Evolutionary conservation across 352 stramenopile species (phyloP).

Genomic region (Aphanomyces euteiches): DNA sequence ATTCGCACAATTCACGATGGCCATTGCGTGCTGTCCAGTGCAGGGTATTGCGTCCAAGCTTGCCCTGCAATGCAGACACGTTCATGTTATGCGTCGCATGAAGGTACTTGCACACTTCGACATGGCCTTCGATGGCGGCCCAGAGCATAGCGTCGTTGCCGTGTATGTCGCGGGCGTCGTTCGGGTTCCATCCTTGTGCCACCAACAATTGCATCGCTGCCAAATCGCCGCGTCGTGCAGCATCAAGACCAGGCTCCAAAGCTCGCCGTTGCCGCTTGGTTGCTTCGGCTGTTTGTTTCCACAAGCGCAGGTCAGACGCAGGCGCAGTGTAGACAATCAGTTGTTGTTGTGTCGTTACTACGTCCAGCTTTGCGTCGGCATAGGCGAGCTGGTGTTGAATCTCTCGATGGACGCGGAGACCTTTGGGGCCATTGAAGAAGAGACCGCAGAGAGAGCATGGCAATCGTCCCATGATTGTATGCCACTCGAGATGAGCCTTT

Average conservation of each 20-base stretch:
- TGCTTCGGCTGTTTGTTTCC: not conserved
- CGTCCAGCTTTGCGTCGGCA: not conserved
- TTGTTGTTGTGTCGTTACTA: not conserved
- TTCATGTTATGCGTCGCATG: not conserved
- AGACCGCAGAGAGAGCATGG: slow-evolving; percentile 12
- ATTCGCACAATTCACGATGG: not conserved
- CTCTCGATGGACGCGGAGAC: slow-evolving; percentile 14
- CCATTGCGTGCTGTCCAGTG: slow-evolving; percentile 22
- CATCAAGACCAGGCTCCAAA: slow-evolving; percentile 7
- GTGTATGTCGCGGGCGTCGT: not conserved
- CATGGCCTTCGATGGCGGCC: slow-evolving; percentile 10
- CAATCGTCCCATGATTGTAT: slow-evolving; percentile 7
- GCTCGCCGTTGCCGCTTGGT: not conserved
- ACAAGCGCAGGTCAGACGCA: not conserved
- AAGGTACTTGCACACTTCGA: slow-evolving; percentile 17
- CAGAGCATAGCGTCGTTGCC: slow-evolving; percentile 13
- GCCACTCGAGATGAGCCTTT: slow-evolving; percentile 17
- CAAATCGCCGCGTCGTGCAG: not conserved
- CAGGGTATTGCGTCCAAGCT: slow-evolving; percentile 20
- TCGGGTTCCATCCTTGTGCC: not conserved
- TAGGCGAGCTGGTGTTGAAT: slow-evolving; percentile 14
- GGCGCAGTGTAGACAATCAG: slow-evolving; percentile 11
- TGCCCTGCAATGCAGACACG: slow-evolving; percentile 7
- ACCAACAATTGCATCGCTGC: not conserved
- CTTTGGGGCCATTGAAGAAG: slow-evolving; percentile 19